Conservation (phyloP, 345 rosid species). For the Eucalyptus sp. region DNA sequence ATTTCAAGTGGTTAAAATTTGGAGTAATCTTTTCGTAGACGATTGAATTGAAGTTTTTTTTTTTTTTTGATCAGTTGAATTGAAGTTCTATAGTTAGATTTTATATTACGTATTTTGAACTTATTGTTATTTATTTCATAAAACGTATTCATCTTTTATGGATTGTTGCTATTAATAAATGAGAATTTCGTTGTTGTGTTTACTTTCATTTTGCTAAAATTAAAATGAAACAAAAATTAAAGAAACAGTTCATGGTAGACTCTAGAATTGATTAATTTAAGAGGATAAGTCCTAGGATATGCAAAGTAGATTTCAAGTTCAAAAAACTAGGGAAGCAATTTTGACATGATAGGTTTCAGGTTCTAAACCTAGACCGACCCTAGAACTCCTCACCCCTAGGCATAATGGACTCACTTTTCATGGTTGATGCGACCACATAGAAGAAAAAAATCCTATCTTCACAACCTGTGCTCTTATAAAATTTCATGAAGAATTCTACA, state of each 20-base stretch:
- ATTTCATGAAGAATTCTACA: neutral
- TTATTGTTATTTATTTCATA: too few species aligned
- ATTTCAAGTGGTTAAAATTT: neutral
- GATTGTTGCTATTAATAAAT: too few species aligned
- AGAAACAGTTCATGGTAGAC: neutral
- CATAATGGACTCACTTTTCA: neutral
- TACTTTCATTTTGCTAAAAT: too few species aligned
- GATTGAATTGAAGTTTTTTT: too few species aligned
- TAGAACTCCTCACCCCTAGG: too few species aligned
- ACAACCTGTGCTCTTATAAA: neutral
- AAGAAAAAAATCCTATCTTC: neutral
- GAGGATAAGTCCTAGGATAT: fast-evolving
- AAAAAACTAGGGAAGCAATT: too few species aligned
- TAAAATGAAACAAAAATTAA: neutral
- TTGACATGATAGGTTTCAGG: fast-evolving
- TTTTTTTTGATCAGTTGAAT: too few species aligned
- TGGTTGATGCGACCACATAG: neutral
- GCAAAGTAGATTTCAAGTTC: neutral
- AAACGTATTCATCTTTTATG: fast-evolving
- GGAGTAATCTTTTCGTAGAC: neutral
- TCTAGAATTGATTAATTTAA: too few species aligned
- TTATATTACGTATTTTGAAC: too few species aligned
- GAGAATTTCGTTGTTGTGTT: fast-evolving
- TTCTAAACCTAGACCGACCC: neutral
- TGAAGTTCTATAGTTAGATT: too few species aligned